Base-by-base conservation (phyloP, 257 asterid species). In the Cynanchum wilfordii region DNA sequence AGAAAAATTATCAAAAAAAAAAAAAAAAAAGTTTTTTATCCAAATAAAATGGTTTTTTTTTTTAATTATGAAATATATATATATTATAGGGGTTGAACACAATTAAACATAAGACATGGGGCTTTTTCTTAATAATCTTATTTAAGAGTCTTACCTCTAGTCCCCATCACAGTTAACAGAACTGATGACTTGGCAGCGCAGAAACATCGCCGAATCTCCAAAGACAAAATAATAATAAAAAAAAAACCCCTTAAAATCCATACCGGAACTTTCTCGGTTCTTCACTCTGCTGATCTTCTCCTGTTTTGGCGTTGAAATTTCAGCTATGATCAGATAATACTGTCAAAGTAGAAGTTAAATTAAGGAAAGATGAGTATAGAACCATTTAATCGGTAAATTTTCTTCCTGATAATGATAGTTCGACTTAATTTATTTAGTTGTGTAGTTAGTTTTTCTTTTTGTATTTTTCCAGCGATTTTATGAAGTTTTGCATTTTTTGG, bases 351-450 rank as follows among this genome's bases (percentile, higher is more conserved):
- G 17, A 17, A 64, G 50, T 64, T 64, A 17, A 64, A 36, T 17
- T 64, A 27, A 64, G 20, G 49, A 64, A 19, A 54, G 7, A 64
- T 64, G 69, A 64, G 69, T 47, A 20, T 64, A 49, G 69, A 64
- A 36, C 69, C 69, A 15, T 64, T 64, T 64, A 64, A 64, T 64
- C 15, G 69, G 69, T 64, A 64, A 36, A 64, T 17, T 64, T 64
- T 19, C 4, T 64, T 15, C n/a, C 24, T 2, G 27, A 33, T 64
- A 64, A 51, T 42, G 47, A 42, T 64, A 33, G 10, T 36, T 36
- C 44, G 0, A 17, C 16, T 64, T 36, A 19, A 64, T 64, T 64
- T 25, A 25, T 36, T 64, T 64, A 36, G 49, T 64, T 19, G 44
- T 30, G 12, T 7, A 36, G 50, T 64, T 64, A 36, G 4, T 60